Evolutionary conservation across 2,329 filamentous ascomycete genomes (phyloP), one percentile per base, ranked within the genome.

Genomic region (Fusarium proliferatum): DNA sequence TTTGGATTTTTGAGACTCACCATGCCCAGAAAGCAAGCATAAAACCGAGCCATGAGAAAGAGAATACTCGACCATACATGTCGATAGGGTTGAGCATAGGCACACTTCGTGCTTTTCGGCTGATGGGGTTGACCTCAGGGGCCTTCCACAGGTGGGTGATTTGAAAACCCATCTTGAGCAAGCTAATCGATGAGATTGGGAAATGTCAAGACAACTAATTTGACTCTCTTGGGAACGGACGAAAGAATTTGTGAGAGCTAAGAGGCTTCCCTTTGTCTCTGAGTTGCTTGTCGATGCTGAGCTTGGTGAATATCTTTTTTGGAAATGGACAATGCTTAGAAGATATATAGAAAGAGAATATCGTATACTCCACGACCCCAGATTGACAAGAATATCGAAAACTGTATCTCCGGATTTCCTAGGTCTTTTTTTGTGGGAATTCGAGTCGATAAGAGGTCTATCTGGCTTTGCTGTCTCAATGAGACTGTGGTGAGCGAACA

Each of bases 21-120:
- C 93, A 97, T 16, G 94, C 95, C 88, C 94, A 94, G 83, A 97
- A 97, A 12, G 93, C 92, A 60, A 96, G 89, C 88, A 96, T 91
- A 82, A 96, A 96, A 5, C 93, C 93, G 53, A 95, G 88, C 91
- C 93, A 96, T 3, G 93, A 93, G 84, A 97, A 97, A 86, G 95
- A 94, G 83, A 97, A 97, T 0, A 96, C 94, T 11, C 94, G 89
- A 42, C 94, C 95, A 85, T 97, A 95, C 76, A 91, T 85, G 81
- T 97, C 88, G 77, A 95, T 80, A 1, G 92, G 89, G 81, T 97
- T 97, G 70, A 97, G 84, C 28, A 94, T 81, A 1, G 95, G 95
- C 52, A 97, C 89, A 0, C 93, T 93, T 68, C 88, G 90, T 61
- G 95, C 95, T 81, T 97, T 97, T 66, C 88, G 88, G 84, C 92